These are phyloP conservation scores for Gonium pectorale DNA, from an alignment of 139 green algal species.

Conservation along the genomic window DNA sequence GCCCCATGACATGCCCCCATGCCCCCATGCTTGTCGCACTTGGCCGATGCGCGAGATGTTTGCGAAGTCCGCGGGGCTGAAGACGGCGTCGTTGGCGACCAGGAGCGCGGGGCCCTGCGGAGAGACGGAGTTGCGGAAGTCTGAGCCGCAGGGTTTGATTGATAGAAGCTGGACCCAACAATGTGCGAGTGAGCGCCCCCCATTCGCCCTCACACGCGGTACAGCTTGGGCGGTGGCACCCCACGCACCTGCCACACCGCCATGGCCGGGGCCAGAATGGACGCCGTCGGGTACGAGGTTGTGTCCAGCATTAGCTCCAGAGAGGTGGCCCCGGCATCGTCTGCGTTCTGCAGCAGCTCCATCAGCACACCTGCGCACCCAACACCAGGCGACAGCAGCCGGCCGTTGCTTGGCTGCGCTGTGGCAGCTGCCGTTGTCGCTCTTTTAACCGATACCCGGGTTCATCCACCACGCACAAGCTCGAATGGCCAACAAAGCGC, in stretches of 20 bases:
- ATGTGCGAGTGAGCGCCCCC: too few relatives aligned
- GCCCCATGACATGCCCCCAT: not conserved
- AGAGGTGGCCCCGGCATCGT: constrained; percentile 75
- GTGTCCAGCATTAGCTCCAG: constrained; percentile 75
- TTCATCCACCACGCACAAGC: too few relatives aligned
- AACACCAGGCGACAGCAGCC: not conserved
- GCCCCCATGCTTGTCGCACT: too few relatives aligned
- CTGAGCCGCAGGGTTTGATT: too few relatives aligned
- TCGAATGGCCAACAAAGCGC: not conserved
- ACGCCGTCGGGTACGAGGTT: constrained; percentile 56
- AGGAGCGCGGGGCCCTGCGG: constrained; percentile 83
- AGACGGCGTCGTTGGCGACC: constrained; percentile 78
- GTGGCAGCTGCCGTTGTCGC: too few relatives aligned
- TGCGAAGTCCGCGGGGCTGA: constrained; percentile 75
- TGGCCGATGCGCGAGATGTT: constrained; percentile 76
- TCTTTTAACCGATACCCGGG: too few relatives aligned
- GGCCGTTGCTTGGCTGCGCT: too few relatives aligned
- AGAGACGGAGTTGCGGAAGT: too few relatives aligned
- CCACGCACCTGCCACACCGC: constrained; percentile 36
- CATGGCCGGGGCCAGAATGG: constrained; percentile 69
- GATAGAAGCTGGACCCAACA: too few relatives aligned
- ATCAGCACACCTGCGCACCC: constrained; percentile 68
- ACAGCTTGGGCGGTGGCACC: too few relatives aligned
- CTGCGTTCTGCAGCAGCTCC: constrained; percentile 90
- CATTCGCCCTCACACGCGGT: too few relatives aligned